Evolutionary conservation across 228 moss, liverwort and hornwort genomes (phyloP).

Genomic region (Sphagnum magellanicum): DNA sequence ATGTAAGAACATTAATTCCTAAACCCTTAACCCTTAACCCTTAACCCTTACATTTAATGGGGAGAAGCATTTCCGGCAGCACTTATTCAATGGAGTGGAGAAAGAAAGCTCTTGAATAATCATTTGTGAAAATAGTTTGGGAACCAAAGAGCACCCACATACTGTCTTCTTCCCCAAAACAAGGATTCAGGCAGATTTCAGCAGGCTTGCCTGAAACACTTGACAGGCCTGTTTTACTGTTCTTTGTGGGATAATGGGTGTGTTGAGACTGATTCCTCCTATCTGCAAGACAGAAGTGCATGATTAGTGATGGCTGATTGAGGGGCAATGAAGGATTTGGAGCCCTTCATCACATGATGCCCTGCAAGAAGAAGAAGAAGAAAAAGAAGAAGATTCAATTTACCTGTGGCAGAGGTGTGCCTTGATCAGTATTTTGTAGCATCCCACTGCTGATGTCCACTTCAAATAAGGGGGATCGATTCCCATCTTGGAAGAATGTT

Average conservation of each 20-base stretch:
- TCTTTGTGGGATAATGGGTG: constrained; percentile 16
- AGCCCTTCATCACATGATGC: too few relatives aligned
- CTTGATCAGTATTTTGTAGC: constrained; percentile 44
- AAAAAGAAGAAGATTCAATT: neutral
- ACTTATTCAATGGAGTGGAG: too few relatives aligned
- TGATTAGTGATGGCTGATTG: too few relatives aligned
- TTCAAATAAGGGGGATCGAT: constrained; percentile 38
- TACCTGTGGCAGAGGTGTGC: constrained; percentile 45
- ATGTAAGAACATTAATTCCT: too few relatives aligned
- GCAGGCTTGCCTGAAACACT: constrained; percentile 74
- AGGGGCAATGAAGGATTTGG: too few relatives aligned
- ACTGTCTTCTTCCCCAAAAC: neutral
- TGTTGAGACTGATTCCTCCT: constrained; percentile 44
- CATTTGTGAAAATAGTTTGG: neutral
- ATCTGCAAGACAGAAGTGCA: constrained; percentile 24
- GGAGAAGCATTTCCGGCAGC: too few relatives aligned
- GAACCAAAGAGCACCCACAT: too few relatives aligned
- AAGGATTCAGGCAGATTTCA: too few relatives aligned
- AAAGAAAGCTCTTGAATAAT: neutral
- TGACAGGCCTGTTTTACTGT: constrained; percentile 51
- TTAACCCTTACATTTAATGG: too few relatives aligned
- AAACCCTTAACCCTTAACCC: too few relatives aligned
- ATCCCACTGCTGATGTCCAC: constrained; percentile 34
- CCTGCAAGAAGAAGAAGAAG: neutral
- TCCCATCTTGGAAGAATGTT: constrained; percentile 40